A percentile compares a stretch with the other conserved stretches of the same genome.
phyloP scores from a whole-genome alignment of 768 basidiomycete species.

The Leccinum disarticulatum region DNA sequence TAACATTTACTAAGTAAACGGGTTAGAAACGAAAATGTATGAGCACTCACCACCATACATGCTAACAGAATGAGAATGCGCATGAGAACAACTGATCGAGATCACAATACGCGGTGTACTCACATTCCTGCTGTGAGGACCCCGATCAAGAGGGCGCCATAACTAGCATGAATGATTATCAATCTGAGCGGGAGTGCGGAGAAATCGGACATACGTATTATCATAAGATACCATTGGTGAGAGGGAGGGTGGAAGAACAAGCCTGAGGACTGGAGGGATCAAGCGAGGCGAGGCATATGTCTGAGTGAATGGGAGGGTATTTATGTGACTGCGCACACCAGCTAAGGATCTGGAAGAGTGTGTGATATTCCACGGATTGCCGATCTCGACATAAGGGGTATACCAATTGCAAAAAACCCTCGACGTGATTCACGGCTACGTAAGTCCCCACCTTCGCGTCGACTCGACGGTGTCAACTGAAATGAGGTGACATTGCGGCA shows the following conservation, averaged over 20 bases:
- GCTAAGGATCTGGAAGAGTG: background rate
- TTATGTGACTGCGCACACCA: conserved; percentile 1
- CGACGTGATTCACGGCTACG: background rate
- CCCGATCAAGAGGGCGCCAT: conserved; percentile 55
- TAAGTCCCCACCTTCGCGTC: background rate
- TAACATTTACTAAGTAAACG: conserved; percentile 21
- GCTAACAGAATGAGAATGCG: conserved; percentile 29
- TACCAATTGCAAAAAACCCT: background rate
- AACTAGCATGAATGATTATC: conserved; percentile 27
- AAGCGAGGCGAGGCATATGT: background rate
- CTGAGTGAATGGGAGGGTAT: background rate
- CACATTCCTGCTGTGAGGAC: conserved; percentile 48
- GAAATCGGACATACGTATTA: conserved; percentile 32
- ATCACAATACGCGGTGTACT: conserved; percentile 21
- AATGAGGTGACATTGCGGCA: background rate
- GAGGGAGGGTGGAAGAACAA: background rate
- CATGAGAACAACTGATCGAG: background rate
- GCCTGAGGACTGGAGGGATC: background rate
- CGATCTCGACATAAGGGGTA: background rate
- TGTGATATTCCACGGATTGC: background rate
- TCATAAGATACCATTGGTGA: conserved; percentile 25
- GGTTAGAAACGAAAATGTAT: background rate
- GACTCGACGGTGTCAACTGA: background rate
- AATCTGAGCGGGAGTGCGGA: background rate
- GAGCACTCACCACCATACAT: conserved; percentile 47